Evolutionary conservation across 2,329 filamentous ascomycete species (phyloP), one percentile per base, ranked within the genome.

Genomic region (Aspergillaceae sp.): DNA sequence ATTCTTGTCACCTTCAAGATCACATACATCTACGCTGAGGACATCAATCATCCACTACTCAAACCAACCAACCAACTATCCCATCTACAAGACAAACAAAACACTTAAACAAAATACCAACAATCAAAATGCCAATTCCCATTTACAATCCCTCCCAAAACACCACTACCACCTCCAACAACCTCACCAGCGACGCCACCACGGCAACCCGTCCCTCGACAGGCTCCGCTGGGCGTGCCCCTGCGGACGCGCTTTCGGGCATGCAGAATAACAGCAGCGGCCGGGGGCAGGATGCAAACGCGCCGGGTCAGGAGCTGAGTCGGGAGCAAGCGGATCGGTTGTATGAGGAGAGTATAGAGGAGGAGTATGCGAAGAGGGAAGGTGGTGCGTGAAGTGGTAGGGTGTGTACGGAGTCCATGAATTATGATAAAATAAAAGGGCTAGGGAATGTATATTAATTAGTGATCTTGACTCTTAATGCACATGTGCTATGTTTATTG

Each of bases 261-360:
- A 48, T 44, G 7, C 35, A 49, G 8, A 46, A 37, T 41, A 44
- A 44, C 46, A 44, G 40, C 44, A 51, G 53, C 43, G 46, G 38
- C 26, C 45, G 49, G 4, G 47, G 46, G 1, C 43, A 51, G 38
- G 48, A 49, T 9, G 28, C 44, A 34, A 51, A 53, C 34, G 42
- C 49, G 19, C 40, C 48, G 29, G 30, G 58, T 26, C 53, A 50
- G 26, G 47, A 54, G n/a, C 45, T 66, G 58, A 71, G 61, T 45
- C 64, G 64, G 51, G 67, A 67, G 41, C 68, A 72, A 47, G 68
- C 65, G 2, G 69, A 72, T 48, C 60, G 63, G 8, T 48, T 69
- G 36, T 73, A 72, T 49, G 63, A 70, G 49, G 69, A 73, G 54
- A 62, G 67, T 9, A 73, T 73, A 56, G 71, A 71, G 57, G 70